phyloP scores from a whole-genome alignment of 139 green algal species.

The Chlorella sorokiniana region DNA sequence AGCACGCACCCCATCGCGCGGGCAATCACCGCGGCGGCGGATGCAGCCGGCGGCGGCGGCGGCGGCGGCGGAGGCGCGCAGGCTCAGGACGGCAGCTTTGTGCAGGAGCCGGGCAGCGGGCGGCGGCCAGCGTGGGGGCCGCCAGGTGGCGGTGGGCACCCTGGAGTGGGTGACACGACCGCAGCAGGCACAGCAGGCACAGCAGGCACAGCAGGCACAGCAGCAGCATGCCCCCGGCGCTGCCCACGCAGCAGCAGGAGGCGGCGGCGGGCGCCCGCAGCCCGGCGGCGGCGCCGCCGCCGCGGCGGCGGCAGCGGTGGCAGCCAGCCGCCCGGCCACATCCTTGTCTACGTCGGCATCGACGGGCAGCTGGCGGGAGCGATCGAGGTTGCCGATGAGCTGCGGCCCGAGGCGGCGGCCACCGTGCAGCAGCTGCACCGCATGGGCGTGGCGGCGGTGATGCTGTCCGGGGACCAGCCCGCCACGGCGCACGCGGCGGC shows the following conservation, averaged over 20 bases:
- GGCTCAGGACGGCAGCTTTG: constrained; percentile 67
- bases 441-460: constrained; percentile 59
- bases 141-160: constrained; percentile 74
- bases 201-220: background rate
- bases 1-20: constrained; percentile 79
- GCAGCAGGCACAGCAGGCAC: constrained; percentile 4
- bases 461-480: constrained; percentile 79
- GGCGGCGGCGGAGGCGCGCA: constrained; percentile 4
- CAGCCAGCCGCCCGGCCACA: constrained; percentile 49
- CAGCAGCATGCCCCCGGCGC: background rate
- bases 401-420: constrained; percentile 62
- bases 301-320: background rate
- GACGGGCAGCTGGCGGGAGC: constrained; percentile 58
- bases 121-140: constrained; percentile 64
- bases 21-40: constrained; percentile 44
- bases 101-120: constrained; percentile 82
- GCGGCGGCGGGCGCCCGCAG: background rate
- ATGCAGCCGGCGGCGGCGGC: background rate
- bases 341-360: constrained; percentile 71
- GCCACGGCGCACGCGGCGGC: constrained; percentile 65
- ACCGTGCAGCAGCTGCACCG: constrained; percentile 45
- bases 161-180: constrained; percentile 69
- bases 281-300: background rate
- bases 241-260: background rate
- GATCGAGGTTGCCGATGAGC: constrained; percentile 66